These are phyloP conservation scores for Apiospora kogelbergensis DNA, from an alignment of 2,329 filamentous ascomycete genomes.

Conservation along the genomic window DNA sequence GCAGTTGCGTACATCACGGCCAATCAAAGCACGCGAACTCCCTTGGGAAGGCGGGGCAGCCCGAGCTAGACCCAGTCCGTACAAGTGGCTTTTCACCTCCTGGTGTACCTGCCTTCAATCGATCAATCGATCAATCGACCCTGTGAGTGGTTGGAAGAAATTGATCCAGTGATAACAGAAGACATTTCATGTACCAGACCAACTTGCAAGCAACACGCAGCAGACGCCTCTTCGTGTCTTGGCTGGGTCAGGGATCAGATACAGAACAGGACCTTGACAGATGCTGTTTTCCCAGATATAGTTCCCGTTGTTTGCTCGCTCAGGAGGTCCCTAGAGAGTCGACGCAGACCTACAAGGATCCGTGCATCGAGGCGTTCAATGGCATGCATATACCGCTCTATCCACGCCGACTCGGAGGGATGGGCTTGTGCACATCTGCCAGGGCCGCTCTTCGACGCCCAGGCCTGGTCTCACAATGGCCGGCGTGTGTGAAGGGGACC, in stretches of 20 bases:
- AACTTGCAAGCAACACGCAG: not conserved
- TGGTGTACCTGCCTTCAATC: not conserved
- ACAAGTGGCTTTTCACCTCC: not conserved
- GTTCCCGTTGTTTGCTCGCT: not conserved
- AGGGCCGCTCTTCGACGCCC: slow-evolving; percentile 26
- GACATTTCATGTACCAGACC: not conserved
- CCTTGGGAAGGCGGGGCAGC: not conserved
- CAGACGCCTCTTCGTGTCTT: not conserved
- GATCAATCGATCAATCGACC: not conserved
- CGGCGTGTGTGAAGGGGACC: slow-evolving; percentile 15
- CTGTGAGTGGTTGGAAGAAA: not conserved
- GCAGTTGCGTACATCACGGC: not conserved
- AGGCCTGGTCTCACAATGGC: slow-evolving; percentile 19
- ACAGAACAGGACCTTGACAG: not conserved
- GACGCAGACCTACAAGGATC: not conserved
- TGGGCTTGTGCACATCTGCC: slow-evolving; percentile 26
- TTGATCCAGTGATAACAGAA: not conserved
- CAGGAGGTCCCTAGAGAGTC: not conserved
- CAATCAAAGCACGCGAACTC: not conserved
- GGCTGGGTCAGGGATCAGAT: not conserved
- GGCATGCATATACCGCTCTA: not conserved
- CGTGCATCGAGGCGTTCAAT: not conserved
- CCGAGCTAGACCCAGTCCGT: not conserved
- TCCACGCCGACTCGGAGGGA: slow-evolving; percentile 16
- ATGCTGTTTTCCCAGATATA: not conserved